Conservation (phyloP, 208 protist genomes). For the Vickermania ingenoplastis region DNA sequence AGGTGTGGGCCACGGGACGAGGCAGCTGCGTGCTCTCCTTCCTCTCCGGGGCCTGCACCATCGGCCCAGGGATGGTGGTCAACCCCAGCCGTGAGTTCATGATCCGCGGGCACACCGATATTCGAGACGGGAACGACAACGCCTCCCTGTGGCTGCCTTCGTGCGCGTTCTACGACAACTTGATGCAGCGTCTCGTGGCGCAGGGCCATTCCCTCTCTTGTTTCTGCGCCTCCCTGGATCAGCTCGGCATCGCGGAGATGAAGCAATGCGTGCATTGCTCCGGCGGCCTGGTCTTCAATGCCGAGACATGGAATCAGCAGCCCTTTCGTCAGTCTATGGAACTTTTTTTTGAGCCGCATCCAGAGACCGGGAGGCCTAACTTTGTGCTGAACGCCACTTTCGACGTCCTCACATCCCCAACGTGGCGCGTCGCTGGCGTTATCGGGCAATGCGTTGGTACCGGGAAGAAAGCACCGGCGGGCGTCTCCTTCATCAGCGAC, state of each 20-base stretch:
- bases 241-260: conserved; percentile 96
- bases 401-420: conserved; percentile 92
- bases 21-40: conserved; percentile 95
- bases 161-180: conserved; percentile 89
- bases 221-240: conserved; percentile 96
- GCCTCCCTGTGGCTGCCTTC: conserved; percentile 68
- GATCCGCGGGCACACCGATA: conserved; percentile 96
- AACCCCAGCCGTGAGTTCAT: conserved; percentile 87
- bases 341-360: conserved; percentile 78
- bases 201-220: conserved; percentile 95
- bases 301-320: conserved; percentile 94
- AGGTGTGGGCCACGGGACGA: conserved; percentile 80
- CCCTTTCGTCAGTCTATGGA: conserved; percentile 93
- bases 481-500: conserved; percentile 39
- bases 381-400: conserved; percentile 94
- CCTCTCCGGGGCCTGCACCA: conserved; percentile 92
- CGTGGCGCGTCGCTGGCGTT: conserved; percentile 93
- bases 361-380: conserved; percentile 67
- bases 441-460: conserved; percentile 90
- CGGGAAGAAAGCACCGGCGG: conserved; percentile 83
- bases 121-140: conserved; percentile 77
- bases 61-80: conserved; percentile 92
- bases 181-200: conserved; percentile 90
- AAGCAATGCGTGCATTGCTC: conserved; percentile 87
- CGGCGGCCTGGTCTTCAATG: conserved; percentile 93